Conservation (phyloP, 2,329 filamentous ascomycete species). For the Claviceps arundinis region DNA sequence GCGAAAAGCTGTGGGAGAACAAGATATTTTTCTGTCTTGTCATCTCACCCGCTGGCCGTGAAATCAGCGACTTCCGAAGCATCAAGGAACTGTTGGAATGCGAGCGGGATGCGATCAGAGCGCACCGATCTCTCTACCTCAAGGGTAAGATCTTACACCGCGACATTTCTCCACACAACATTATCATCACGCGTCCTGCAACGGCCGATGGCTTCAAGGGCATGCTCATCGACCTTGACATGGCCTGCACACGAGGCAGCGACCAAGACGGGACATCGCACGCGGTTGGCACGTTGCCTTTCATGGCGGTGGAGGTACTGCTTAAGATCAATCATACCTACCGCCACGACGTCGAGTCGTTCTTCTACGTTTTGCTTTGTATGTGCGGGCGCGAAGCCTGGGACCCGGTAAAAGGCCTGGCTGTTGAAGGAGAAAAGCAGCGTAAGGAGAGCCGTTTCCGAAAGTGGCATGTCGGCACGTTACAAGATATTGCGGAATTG, state of each 20-base stretch:
- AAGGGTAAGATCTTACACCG: conserved; percentile 2
- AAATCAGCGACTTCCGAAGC: conserved; percentile 2
- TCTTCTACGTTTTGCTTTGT: conserved; percentile 9
- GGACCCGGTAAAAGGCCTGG: not conserved
- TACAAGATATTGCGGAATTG: too few relatives aligned
- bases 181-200: conserved; percentile 1
- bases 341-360: conserved; percentile 7
- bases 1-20: conserved; percentile 8
- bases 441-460: too few relatives aligned
- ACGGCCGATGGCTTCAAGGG: conserved; percentile 13
- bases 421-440: too few relatives aligned
- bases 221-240: conserved; percentile 12
- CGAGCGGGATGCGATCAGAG: conserved; percentile 4
- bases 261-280: conserved; percentile 13
- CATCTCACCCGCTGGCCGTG: conserved; percentile 5
- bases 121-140: conserved; percentile 4
- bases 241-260: conserved; percentile 8
- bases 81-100: not conserved
- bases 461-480: too few relatives aligned
- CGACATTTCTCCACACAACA: conserved; percentile 4
- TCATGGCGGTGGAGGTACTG: conserved; percentile 23
- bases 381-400: conserved; percentile 8
- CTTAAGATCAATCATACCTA: conserved; percentile 14
- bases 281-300: conserved; percentile 17
- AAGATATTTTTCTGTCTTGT: conserved; percentile 4